Evolutionary conservation across 768 basidiomycete species (phyloP), one percentile per base, ranked within the genome.

Genomic region (Kwoniella pini): DNA sequence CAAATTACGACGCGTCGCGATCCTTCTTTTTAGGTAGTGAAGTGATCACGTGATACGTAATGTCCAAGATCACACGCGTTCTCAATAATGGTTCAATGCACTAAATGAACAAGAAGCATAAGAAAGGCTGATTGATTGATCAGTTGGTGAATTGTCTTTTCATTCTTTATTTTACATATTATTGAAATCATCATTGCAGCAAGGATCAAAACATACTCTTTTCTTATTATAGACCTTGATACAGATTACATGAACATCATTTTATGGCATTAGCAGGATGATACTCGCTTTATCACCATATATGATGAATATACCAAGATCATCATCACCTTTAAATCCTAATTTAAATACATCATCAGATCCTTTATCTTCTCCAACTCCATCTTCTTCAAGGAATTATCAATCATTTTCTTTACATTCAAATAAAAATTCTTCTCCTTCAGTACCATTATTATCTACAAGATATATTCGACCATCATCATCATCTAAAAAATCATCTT

Each of bases 271-370:
- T 43, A n/a, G 9, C 24, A 12, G 22, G 22, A 11, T 24, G 7
- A 46, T 46, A 22, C 24, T 26, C 45, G 24, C 24, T 27, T 28
- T 15, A 3, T 30, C 26, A 10, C 7, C 54, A 19, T 39, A 57
- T 19, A 39, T 19, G 17, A 57, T 57, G 55, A 33, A 44, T 19
- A 57, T 45, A 4, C 55, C 56, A 13, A 56, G 61, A n/a, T 30
- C 64, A 21, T 69, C 68, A 26, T 69, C 68, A 24, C 68, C 68
- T 31, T 39, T 69, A 17, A 63, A 68, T 38, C 61, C 64, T 4
- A 54, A 65, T 33, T 39, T n/a, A n/a, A n/a, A 30, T 3, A 31
- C 36, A 40, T 38, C 46, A 1, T 64, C 64, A 12, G 62, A 64
- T 24, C 60, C 69, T 26, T n/a, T 60, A 21, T 62, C 60, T 39